Evolutionary conservation across 2,329 filamentous ascomycete genomes (phyloP), one percentile per base, ranked within the genome.

Genomic region (Cladosporium sp.): DNA sequence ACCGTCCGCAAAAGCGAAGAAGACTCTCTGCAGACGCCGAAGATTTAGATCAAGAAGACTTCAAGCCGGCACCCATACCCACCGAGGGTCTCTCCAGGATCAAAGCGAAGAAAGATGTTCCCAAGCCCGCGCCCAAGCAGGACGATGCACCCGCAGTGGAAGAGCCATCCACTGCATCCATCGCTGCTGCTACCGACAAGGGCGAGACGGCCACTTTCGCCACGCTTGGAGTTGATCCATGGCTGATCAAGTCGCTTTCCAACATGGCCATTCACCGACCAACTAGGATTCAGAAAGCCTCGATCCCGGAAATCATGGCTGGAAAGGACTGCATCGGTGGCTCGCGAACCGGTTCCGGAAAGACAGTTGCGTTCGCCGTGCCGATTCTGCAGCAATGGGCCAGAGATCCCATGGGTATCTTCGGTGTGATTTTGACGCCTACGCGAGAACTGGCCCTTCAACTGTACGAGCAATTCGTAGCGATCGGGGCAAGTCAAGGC

Each of bases 301-400:
- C 88, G 65, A 97, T 98, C 62, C 91, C 92, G 1, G 86, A 93
- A 66, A 96, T 97, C 53, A 69, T 98, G 29, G 85, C 88, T 59
- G 93, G 93, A 5, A 80, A 87, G 60, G 91, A 98, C 70, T 96
- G 90, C 65, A 96, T 98, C 60, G 93, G 93, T 64, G 91, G 91
- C 32, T 95, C 88, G 64, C 80, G 90, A 55, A 98, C 93, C 0
- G 93, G 93, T 75, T 96, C 92, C 11, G 93, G 93, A 71, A 98
- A 98, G 74, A 98, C 93, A 3, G 84, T 97, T 38, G 91, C 93
- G 1, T 98, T 98, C 69, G 88, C 92, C 1, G 89, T 91, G 8
- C 93, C 93, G 0, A 95, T 98, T 53, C 73, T 98, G 55, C 92
- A 97, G 67, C 86, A 85, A 68, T 97, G 91, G 90, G 83, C 92